Conservation (phyloP, 1,139 yeast species). For the Meyerozyma athensensis region DNA sequence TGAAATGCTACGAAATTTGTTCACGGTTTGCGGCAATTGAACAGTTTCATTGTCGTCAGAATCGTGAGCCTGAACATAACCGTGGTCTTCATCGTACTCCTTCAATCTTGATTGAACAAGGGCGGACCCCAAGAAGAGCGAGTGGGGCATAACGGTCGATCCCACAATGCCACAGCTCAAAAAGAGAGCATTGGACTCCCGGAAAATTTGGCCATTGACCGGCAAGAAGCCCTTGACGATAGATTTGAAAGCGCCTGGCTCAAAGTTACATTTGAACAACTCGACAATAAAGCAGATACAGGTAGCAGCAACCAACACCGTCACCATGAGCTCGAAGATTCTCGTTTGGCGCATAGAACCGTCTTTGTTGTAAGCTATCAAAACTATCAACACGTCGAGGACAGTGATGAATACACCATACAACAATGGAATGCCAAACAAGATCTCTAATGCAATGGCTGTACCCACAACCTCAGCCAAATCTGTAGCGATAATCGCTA, state of each 20-base stretch:
- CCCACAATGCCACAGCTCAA: slow-evolving; percentile 72
- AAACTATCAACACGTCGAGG: slow-evolving; percentile 64
- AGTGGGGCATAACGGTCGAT: slow-evolving; percentile 83
- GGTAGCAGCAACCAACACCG: slow-evolving; percentile 57
- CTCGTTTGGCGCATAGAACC: slow-evolving; percentile 65
- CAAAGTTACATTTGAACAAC: slow-evolving; percentile 47
- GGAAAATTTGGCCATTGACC: slow-evolving; percentile 37
- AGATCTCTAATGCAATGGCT: slow-evolving; percentile 66
- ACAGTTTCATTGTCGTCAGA: slow-evolving; percentile 5
- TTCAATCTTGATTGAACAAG: slow-evolving; percentile 69
- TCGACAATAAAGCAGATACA: slow-evolving; percentile 63
- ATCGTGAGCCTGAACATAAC: slow-evolving; percentile 15
- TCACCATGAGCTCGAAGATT: slow-evolving; percentile 61
- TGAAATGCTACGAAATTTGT: slow-evolving; percentile 30
- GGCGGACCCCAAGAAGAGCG: slow-evolving; percentile 69
- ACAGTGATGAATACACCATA: slow-evolving; percentile 67
- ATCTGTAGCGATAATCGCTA: slow-evolving; percentile 77
- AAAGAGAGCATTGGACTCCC: slow-evolving; percentile 56
- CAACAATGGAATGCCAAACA: slow-evolving; percentile 62
- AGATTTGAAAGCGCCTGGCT: slow-evolving; percentile 26
- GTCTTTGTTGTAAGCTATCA: slow-evolving; percentile 67
- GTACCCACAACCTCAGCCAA: slow-evolving; percentile 82
- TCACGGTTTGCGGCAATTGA: slow-evolving; percentile 22
- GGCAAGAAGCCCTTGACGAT: slow-evolving; percentile 65
- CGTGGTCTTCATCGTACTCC: slow-evolving; percentile 55